A percentile compares a stretch with the other conserved stretches of the same genome.
Evolutionary conservation across 2,329 filamentous ascomycete species (phyloP).

Genomic region (Paraphaeosphaeria sporulosa): DNA sequence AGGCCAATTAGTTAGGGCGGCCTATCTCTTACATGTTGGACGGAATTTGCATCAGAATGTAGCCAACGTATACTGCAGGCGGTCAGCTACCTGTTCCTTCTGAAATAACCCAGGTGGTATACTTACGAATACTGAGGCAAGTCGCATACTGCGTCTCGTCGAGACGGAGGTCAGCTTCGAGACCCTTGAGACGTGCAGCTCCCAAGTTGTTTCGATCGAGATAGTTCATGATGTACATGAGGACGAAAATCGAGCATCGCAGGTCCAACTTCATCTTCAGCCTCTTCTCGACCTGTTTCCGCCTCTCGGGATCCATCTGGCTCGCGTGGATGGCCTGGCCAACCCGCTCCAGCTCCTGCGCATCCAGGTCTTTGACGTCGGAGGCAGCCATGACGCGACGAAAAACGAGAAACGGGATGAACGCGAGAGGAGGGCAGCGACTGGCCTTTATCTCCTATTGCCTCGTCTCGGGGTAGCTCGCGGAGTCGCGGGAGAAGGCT

Average conservation of each 20-base stretch:
- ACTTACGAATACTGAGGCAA: slow-evolving; percentile 40
- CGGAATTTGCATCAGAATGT: slow-evolving; percentile 46
- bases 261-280: slow-evolving; percentile 45
- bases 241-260: slow-evolving; percentile 42
- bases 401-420: background rate
- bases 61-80: slow-evolving; percentile 28
- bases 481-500: slow-evolving; percentile 3
- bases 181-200: slow-evolving; percentile 41
- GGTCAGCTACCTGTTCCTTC: slow-evolving; percentile 12
- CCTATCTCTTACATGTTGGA: slow-evolving; percentile 49
- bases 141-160: slow-evolving; percentile 44
- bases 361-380: slow-evolving; percentile 9
- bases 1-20: too few relatives aligned
- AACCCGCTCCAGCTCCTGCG: slow-evolving; percentile 15
- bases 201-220: slow-evolving; percentile 44
- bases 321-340: slow-evolving; percentile 8
- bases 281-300: slow-evolving; percentile 41
- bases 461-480: background rate
- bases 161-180: slow-evolving; percentile 42
- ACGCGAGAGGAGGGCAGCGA: background rate
- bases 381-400: background rate
- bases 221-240: slow-evolving; percentile 50
- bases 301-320: slow-evolving; percentile 37
- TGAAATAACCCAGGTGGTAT: background rate
- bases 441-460: background rate